Evolutionary conservation across 1,284 basidiomycete species (phyloP).

Genomic region (Singerocomus inundabilis): DNA sequence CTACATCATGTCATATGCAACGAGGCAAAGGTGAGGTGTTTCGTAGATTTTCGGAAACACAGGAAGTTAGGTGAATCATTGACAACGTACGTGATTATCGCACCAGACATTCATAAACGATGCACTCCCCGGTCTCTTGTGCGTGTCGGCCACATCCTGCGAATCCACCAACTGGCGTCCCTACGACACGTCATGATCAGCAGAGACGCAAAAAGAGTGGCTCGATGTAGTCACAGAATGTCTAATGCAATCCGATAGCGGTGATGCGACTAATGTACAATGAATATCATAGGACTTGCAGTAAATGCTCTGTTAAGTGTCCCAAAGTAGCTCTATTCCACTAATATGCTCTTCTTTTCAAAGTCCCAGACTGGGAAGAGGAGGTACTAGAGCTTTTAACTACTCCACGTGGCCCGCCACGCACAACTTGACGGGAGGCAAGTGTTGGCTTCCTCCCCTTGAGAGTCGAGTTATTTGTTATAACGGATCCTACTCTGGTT

Average conservation of each 20-base stretch:
- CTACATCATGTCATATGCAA: slow-evolving; percentile 10
- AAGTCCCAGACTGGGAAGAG: slow-evolving; percentile 29
- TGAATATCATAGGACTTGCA: slow-evolving; percentile 2
- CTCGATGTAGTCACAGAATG: background rate
- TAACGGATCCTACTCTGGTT: slow-evolving; percentile 11
- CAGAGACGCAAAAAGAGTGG: background rate
- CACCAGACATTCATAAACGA: background rate
- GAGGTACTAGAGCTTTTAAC: slow-evolving; percentile 24
- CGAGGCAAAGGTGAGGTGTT: slow-evolving; percentile 22
- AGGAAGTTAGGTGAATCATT: slow-evolving; percentile 3
- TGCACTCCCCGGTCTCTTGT: background rate
- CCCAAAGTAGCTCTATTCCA: background rate
- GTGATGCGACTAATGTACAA: slow-evolving; percentile 26
- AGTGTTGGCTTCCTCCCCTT: slow-evolving; percentile 16
- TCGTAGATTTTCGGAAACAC: slow-evolving; percentile 6
- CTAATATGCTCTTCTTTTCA: slow-evolving; percentile 21
- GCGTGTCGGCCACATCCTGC: background rate
- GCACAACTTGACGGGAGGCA: slow-evolving; percentile 11
- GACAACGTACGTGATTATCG: background rate
- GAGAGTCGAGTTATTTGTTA: slow-evolving; percentile 9
- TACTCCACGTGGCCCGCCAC: slow-evolving; percentile 13
- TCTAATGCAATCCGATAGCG: slow-evolving; percentile 7
- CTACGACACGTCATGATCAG: background rate
- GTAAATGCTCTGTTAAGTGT: background rate
- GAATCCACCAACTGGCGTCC: too few species aligned